Percentiles rank a stretch among this genome's conserved stretches.
Conservation (phyloP, 345 rosid species). For the Conringia planisiliqua region DNA sequence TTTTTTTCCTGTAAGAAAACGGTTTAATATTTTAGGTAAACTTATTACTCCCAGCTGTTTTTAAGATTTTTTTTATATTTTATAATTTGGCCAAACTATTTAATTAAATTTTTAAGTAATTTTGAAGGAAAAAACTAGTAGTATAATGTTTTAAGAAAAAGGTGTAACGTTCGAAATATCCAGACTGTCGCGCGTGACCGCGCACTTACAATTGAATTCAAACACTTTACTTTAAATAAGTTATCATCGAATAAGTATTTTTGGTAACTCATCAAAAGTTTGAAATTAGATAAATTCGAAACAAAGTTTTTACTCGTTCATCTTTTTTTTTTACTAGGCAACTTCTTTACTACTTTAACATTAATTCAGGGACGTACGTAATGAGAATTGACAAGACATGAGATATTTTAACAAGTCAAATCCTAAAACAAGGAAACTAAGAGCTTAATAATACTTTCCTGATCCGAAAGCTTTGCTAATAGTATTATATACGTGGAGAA, state of each 20-base stretch:
- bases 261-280: background rate
- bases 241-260: background rate
- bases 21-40: background rate
- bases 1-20: background rate
- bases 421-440: background rate
- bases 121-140: too few relatives aligned
- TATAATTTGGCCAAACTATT: too few relatives aligned
- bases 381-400: background rate
- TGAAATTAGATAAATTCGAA: background rate
- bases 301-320: background rate
- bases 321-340: background rate
- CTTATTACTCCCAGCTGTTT: background rate
- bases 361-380: background rate
- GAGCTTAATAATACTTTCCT: background rate
- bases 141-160: background rate
- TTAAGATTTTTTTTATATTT: background rate
- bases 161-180: too few relatives aligned
- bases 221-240: background rate
- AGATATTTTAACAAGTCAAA: background rate
- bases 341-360: background rate
- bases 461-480: constrained; percentile 4
- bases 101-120: too few relatives aligned
- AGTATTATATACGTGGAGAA: background rate
- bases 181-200: constrained; percentile 4
- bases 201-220: background rate